Percentiles rank a stretch among this genome's conserved stretches.
phyloP scores from a whole-genome alignment of 2,329 filamentous ascomycete species.

The Nothomitra cinnamomea region DNA sequence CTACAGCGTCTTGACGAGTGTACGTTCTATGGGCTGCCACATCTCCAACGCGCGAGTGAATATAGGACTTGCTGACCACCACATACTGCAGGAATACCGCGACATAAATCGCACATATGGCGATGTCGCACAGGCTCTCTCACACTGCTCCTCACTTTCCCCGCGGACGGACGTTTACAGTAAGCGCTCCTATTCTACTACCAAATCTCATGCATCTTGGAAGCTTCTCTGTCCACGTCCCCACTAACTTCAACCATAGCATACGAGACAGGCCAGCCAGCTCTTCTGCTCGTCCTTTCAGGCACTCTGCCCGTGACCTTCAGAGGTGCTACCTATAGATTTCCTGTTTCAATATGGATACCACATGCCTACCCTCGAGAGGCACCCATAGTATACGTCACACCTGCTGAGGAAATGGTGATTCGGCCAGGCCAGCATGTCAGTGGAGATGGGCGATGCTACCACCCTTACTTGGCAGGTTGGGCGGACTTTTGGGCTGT shows the following conservation, averaged over 20 bases:
- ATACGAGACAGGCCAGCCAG: slow-evolving; percentile 73
- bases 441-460: slow-evolving; percentile 79
- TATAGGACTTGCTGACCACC: neutral
- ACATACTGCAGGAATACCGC: slow-evolving; percentile 59
- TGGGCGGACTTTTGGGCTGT: slow-evolving; percentile 89
- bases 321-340: slow-evolving; percentile 74
- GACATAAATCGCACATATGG: slow-evolving; percentile 87
- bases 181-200: slow-evolving; percentile 27
- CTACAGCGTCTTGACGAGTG: slow-evolving; percentile 72
- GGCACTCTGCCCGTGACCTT: slow-evolving; percentile 88
- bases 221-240: neutral
- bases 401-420: slow-evolving; percentile 72
- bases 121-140: slow-evolving; percentile 70
- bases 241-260: slow-evolving; percentile 33
- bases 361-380: slow-evolving; percentile 80
- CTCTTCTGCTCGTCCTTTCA: slow-evolving; percentile 68
- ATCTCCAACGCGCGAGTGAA: neutral
- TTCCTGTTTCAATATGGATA: slow-evolving; percentile 84
- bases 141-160: slow-evolving; percentile 60
- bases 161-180: slow-evolving; percentile 92
- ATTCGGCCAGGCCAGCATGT: slow-evolving; percentile 90
- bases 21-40: slow-evolving; percentile 22
- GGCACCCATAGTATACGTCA: slow-evolving; percentile 75
- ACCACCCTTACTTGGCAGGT: slow-evolving; percentile 85
- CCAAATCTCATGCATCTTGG: neutral